These are phyloP conservation scores for rapeseed (Brassica napus) DNA, from an alignment of 345 rosid species.

Conservation along the genomic window DNA sequence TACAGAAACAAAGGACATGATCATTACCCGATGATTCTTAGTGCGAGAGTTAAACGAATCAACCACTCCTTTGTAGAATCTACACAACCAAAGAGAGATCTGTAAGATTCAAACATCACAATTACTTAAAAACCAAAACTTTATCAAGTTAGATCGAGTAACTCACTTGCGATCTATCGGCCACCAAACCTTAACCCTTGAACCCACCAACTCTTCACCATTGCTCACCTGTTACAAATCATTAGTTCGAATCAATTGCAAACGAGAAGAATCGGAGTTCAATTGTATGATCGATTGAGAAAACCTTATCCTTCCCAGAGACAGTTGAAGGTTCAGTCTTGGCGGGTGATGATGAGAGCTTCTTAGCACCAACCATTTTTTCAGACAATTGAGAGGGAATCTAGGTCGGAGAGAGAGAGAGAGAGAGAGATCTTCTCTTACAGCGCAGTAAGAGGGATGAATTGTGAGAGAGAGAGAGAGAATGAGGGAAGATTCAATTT, in stretches of 20 bases:
- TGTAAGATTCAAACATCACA: conserved; percentile 16
- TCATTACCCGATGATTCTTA: conserved; percentile 27
- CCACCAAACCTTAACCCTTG: conserved; percentile 37
- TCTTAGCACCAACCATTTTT: conserved; percentile 23
- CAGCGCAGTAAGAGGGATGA: not conserved
- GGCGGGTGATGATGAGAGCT: conserved; percentile 8
- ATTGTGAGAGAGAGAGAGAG: not conserved
- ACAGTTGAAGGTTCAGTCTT: not conserved
- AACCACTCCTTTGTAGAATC: conserved; percentile 31
- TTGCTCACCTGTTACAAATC: not conserved
- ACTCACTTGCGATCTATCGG: conserved; percentile 28
- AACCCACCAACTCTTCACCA: conserved; percentile 13
- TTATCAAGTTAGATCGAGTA: not conserved
- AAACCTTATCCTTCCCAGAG: conserved; percentile 23
- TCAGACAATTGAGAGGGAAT: not conserved
- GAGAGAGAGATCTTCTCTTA: not conserved
- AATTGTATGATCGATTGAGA: not conserved
- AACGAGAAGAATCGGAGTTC: not conserved
- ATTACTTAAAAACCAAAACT: not conserved
- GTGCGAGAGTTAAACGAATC: not conserved
- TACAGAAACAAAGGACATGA: not conserved
- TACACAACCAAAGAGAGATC: conserved; percentile 10
- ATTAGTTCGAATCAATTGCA: not conserved
- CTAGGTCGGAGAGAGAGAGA: not conserved
- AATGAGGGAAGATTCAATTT: not conserved